Conservation (phyloP, 345 rosid genomes). For the Dipteronia dyeriana region DNA sequence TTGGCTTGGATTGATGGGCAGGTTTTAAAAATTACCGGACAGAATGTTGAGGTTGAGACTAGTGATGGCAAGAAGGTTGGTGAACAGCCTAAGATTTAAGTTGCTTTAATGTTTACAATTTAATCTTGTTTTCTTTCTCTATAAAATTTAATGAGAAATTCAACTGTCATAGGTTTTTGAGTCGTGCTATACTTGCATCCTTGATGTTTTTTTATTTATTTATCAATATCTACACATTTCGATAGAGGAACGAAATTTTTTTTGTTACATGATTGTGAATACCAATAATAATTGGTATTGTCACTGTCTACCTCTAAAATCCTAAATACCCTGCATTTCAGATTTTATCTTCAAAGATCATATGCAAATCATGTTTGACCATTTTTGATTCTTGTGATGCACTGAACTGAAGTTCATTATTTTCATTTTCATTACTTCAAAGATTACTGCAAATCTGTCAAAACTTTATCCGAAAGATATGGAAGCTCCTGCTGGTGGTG, state of each 20-base stretch:
- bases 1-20: slow-evolving; percentile 80
- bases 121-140: background rate
- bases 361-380: background rate
- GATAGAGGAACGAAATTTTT: background rate
- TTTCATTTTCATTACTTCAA: slow-evolving; percentile 17
- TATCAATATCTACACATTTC: background rate
- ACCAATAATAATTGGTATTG: background rate
- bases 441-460: slow-evolving; percentile 69
- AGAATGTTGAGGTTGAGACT: slow-evolving; percentile 52
- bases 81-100: slow-evolving; percentile 9
- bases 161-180: background rate
- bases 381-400: background rate
- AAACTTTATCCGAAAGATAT: slow-evolving; percentile 80
- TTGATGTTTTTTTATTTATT: background rate
- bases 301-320: background rate
- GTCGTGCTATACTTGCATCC: background rate
- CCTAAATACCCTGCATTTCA: background rate
- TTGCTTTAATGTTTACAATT: background rate
- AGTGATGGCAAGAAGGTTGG: slow-evolving; percentile 65
- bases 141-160: background rate
- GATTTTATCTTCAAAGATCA: background rate
- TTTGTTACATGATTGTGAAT: too few relatives aligned
- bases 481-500: slow-evolving; percentile 95
- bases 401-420: background rate
- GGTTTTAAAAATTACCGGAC: slow-evolving; percentile 67